Conservation (phyloP, 768 basidiomycete species). For the Macrocybe gigantea region DNA sequence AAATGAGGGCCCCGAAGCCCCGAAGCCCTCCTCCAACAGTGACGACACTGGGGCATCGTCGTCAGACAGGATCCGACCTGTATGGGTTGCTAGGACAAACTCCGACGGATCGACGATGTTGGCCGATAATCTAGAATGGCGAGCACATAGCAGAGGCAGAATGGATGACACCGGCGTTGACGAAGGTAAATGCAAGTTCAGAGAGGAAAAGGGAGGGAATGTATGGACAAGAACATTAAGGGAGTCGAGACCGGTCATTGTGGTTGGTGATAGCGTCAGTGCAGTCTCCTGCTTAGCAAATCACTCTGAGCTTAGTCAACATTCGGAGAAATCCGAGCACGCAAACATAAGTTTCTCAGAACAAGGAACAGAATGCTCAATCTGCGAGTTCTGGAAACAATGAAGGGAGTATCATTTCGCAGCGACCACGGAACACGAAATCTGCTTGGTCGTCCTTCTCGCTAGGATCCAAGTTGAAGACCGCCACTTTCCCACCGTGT, state of each 20-base stretch:
- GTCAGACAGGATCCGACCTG: conserved; percentile 23
- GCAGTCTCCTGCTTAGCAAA: too few relatives aligned
- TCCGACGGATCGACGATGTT: conserved; percentile 16
- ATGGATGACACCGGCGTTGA: conserved; percentile 22
- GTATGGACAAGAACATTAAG: conserved; percentile 32
- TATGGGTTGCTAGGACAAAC: conserved; percentile 32
- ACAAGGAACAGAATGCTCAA: too few relatives aligned
- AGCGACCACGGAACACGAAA: conserved; percentile 20
- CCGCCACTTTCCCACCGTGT: conserved; percentile 28
- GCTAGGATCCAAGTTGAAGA: conserved; percentile 28
- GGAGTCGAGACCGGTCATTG: conserved; percentile 9
- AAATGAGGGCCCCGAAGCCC: conserved; percentile 18
- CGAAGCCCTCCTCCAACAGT: conserved; percentile 13
- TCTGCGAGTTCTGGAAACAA: too few relatives aligned
- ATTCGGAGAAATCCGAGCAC: too few relatives aligned
- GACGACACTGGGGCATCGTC: conserved; percentile 19
- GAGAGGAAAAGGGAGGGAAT: conserved; percentile 33
- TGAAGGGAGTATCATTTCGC: conserved; percentile 2
- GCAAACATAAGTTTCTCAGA: too few relatives aligned
- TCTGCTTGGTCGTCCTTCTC: conserved; percentile 20
- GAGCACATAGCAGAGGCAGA: conserved; percentile 23
- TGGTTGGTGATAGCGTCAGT: not conserved
- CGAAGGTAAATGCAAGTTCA: conserved; percentile 24
- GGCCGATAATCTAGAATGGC: conserved; percentile 28
- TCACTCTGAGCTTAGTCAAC: too few relatives aligned